These are phyloP conservation scores for Crithidia acanthocephali DNA, from an alignment of 208 protist genomes.

Conservation along the genomic window DNA sequence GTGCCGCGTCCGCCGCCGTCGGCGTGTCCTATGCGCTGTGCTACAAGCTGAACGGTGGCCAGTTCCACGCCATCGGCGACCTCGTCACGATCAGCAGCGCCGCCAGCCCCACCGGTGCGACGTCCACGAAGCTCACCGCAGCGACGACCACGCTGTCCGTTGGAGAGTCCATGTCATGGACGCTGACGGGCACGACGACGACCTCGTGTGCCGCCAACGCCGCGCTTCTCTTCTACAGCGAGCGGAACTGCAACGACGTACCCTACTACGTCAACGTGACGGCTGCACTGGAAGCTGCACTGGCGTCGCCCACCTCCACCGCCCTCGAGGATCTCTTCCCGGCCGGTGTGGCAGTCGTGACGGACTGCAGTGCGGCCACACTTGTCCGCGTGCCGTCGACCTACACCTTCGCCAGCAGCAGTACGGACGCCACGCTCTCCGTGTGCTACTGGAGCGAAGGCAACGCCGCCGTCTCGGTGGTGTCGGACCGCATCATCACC, in stretches of 20 bases:
- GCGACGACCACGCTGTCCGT: conserved; percentile 34
- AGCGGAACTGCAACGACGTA: conserved; percentile 65
- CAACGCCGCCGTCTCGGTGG: conserved; percentile 44
- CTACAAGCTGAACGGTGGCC: conserved; percentile 88
- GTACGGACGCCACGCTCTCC: conserved; percentile 27
- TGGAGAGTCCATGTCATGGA: conserved; percentile 75
- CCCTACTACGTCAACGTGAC: conserved; percentile 56
- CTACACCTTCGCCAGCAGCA: conserved; percentile 7
- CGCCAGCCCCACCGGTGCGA: conserved; percentile 56
- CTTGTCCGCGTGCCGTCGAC: conserved; percentile 29
- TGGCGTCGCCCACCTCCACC: not conserved
- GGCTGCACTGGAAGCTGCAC: not conserved
- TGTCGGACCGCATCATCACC: conserved; percentile 41
- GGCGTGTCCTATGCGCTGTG: conserved; percentile 69
- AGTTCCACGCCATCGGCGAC: conserved; percentile 70
- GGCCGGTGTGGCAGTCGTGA: conserved; percentile 32
- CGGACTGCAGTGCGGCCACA: conserved; percentile 27
- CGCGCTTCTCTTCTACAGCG: conserved; percentile 83
- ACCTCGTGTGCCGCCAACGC: conserved; percentile 20
- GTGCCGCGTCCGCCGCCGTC: conserved; percentile 19
- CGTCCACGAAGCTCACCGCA: conserved; percentile 32
- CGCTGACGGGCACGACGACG: conserved; percentile 35
- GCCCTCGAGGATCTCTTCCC: conserved; percentile 19
- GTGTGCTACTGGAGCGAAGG: conserved; percentile 69
- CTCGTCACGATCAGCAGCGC: conserved; percentile 32